phyloP scores from a whole-genome alignment of 225 moss, liverwort and hornwort species.

The Anthoceros angustus region DNA sequence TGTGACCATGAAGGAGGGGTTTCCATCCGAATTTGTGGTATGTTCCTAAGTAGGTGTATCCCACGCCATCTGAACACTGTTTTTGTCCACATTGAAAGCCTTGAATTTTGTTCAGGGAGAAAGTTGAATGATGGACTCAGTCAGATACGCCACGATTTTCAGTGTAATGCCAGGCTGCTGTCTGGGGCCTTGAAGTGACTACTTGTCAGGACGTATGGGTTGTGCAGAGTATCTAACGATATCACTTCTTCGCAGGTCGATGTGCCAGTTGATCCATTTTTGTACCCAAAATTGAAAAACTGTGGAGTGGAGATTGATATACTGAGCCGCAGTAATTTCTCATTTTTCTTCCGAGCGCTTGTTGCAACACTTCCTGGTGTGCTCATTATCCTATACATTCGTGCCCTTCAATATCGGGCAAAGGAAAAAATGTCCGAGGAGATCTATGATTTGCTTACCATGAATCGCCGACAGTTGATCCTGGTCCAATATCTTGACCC shows the following conservation, averaged over 20 bases:
- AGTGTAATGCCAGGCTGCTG: too few relatives aligned
- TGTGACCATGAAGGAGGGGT: constrained; percentile 84
- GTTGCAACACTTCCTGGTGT: constrained; percentile 54
- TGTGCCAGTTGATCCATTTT: constrained; percentile 77
- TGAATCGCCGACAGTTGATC: constrained; percentile 80
- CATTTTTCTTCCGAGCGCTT: constrained; percentile 58
- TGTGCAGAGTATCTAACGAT: background rate
- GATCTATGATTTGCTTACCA: constrained; percentile 76
- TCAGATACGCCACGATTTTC: too few relatives aligned
- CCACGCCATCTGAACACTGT: too few relatives aligned
- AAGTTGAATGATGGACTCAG: too few relatives aligned
- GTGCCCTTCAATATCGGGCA: constrained; percentile 48
- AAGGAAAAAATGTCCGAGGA: constrained; percentile 59
- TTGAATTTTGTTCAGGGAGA: too few relatives aligned
- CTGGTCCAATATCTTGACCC: constrained; percentile 26
- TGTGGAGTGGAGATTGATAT: constrained; percentile 65
- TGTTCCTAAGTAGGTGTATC: constrained; percentile 9
- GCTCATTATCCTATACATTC: constrained; percentile 58
- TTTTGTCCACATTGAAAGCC: too few relatives aligned
- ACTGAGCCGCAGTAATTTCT: constrained; percentile 45
- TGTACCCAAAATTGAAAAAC: constrained; percentile 44
- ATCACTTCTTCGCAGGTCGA: constrained; percentile 48
- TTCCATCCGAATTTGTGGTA: constrained; percentile 89
- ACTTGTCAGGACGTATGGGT: background rate
- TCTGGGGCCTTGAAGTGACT: too few relatives aligned